A percentile compares a stretch with the other conserved stretches of the same genome.
phyloP scores from a whole-genome alignment of 345 rosid species.

The Citrus australasica region DNA sequence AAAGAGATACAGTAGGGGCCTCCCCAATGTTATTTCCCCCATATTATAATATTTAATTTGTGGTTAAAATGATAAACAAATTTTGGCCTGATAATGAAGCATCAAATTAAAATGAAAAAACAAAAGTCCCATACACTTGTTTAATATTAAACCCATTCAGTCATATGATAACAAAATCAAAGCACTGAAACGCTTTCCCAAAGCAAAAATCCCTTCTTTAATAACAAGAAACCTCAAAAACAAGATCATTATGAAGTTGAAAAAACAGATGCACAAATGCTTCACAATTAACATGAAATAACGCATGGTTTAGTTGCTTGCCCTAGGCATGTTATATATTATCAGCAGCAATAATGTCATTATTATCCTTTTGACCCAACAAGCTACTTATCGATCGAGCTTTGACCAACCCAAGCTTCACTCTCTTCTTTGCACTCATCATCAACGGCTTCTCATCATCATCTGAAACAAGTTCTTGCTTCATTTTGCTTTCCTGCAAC shows the following conservation, averaged over 20 bases:
- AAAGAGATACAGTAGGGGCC: neutral
- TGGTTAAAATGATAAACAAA: neutral
- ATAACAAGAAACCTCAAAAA: neutral
- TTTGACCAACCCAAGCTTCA: conserved; percentile 84
- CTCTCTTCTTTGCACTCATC: conserved; percentile 43
- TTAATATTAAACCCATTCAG: neutral
- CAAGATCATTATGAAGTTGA: neutral
- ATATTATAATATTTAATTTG: neutral
- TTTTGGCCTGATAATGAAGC: neutral
- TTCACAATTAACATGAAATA: neutral
- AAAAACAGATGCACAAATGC: neutral
- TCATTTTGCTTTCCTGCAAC: neutral
- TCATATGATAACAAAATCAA: conserved; percentile 1
- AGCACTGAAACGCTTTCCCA: conserved; percentile 3
- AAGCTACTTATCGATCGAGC: conserved; percentile 94
- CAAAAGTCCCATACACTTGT: neutral
- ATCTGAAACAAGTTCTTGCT: neutral
- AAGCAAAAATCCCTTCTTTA: neutral
- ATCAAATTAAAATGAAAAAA: neutral
- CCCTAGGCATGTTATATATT: conserved; percentile 1
- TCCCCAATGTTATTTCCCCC: neutral
- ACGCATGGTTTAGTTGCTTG: neutral
- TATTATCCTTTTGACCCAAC: conserved; percentile 49
- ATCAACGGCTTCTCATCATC: conserved; percentile 23
- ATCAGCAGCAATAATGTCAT: conserved; percentile 14